phyloP scores from a whole-genome alignment of 257 asterid genomes.

The Nicotiana attenuata region DNA sequence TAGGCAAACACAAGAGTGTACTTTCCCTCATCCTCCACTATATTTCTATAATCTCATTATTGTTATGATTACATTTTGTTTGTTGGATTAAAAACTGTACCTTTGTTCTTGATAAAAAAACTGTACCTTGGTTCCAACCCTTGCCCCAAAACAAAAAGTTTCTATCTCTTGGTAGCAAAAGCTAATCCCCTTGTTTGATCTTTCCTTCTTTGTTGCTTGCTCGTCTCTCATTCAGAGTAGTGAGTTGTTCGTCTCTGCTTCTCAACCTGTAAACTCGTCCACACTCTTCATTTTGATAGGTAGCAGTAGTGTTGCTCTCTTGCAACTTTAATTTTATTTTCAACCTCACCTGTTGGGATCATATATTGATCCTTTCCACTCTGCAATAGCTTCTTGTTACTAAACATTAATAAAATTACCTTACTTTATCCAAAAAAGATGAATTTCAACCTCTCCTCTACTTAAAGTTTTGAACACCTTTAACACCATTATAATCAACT shows the following conservation, averaged over 20 bases:
- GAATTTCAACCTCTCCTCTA: background rate
- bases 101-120: background rate
- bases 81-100: no score
- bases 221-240: background rate
- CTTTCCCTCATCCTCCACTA: background rate
- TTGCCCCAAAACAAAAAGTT: background rate
- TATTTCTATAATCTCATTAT: no score
- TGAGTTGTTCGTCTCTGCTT: background rate
- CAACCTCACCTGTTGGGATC: background rate
- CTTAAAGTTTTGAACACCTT: background rate
- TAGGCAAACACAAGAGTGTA: conserved; percentile 14
- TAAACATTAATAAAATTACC: no score
- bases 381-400: no score
- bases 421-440: no score
- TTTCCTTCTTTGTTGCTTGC: background rate
- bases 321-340: background rate
- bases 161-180: background rate
- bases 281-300: background rate
- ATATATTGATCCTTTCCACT: no score
- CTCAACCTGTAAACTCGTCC: background rate
- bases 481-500: background rate
- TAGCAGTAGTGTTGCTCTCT: background rate
- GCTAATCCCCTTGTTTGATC: background rate
- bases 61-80: no score
- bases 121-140: background rate